Conservation (phyloP, 2,329 filamentous ascomycete genomes). For the Monilinia laxa region DNA sequence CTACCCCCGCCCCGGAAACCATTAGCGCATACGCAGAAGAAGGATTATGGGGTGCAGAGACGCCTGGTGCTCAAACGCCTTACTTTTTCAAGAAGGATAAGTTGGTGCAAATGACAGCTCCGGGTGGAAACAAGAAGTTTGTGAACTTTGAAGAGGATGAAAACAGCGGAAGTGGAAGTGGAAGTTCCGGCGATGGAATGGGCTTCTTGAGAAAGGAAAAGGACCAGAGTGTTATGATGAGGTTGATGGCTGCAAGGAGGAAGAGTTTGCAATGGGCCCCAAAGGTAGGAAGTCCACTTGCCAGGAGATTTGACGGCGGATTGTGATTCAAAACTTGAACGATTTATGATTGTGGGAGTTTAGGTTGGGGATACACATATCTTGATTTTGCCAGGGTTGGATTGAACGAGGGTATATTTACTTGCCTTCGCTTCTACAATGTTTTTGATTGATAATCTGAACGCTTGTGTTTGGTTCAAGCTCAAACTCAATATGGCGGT, state of each 20-base stretch:
- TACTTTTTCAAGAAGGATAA: constrained; percentile 39
- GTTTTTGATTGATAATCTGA: background rate
- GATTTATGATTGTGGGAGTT: constrained; percentile 9
- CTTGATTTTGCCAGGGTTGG: background rate
- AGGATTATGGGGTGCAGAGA: constrained; percentile 36
- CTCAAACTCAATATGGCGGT: background rate
- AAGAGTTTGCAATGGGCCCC: constrained; percentile 79
- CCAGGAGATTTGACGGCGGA: constrained; percentile 43
- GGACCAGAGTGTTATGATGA: constrained; percentile 48
- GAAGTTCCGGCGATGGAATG: constrained; percentile 1
- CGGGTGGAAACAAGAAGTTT: constrained; percentile 29
- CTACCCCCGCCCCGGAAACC: constrained; percentile 38
- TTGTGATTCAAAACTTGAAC: background rate
- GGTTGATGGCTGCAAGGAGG: constrained; percentile 67
- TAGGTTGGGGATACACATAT: background rate
- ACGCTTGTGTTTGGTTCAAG: background rate
- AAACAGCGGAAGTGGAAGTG: background rate
- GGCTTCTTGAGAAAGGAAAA: constrained; percentile 50
- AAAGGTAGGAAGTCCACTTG: constrained; percentile 70
- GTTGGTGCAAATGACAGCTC: constrained; percentile 38
- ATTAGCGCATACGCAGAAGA: constrained; percentile 38
- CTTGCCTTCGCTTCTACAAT: background rate
- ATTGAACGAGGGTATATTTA: background rate
- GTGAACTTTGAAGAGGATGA: constrained; percentile 29
- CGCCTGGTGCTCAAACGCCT: constrained; percentile 37